Evolutionary conservation across 208 protist genomes (phyloP), one percentile per base, ranked within the genome.

Genomic region (Leishmania aethiopica): DNA sequence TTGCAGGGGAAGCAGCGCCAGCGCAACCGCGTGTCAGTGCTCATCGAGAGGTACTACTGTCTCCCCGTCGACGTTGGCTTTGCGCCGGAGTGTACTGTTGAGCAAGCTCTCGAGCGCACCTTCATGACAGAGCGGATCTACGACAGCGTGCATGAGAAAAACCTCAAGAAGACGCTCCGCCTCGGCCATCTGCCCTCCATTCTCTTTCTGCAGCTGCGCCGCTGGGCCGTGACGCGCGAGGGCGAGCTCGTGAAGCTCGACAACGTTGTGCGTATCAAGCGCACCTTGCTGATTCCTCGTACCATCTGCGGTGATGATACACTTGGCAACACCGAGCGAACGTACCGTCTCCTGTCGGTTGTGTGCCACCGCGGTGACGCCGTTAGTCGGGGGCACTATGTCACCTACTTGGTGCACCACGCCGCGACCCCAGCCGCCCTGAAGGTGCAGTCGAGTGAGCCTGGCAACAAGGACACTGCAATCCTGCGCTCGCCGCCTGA

Each of bases 191-290:
- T 96, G 28, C 95, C 95, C 28, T 75, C 82, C 1, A 76, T 97
- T n/a, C 84, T 97, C 15, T 79, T 96, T 19, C 51, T 96, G 25
- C 93, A 97, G 59, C 78, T 97, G 8, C 89, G 90, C 7, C 91
- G 94, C 22, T 97, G 94, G 92, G 92, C 92, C 17, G 84, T 96
- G n/a, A 97, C 94, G 4, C 88, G 89, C 17, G 93, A 97, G 75
- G 92, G 93, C 7, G 91, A 96, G 57, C 70, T 95, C 22, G 93
- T 97, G 57, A 97, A 97, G 78, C 86, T 97, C 32, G 91, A 95
- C 79, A 96, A 97, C 83, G 76, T 77, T 28, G 91, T 97, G 45
- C 81, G 81, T n/a, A 87, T 94, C 66, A 79, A 80, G 7, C 83
- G 85, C 13, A 90, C 80, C 1, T 84, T 96, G 13, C 79, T 89